Percentiles rank a stretch among this genome's conserved stretches.
Conservation (phyloP, 2,329 filamentous ascomycete species). For the Chalaropsis thielavioides region DNA sequence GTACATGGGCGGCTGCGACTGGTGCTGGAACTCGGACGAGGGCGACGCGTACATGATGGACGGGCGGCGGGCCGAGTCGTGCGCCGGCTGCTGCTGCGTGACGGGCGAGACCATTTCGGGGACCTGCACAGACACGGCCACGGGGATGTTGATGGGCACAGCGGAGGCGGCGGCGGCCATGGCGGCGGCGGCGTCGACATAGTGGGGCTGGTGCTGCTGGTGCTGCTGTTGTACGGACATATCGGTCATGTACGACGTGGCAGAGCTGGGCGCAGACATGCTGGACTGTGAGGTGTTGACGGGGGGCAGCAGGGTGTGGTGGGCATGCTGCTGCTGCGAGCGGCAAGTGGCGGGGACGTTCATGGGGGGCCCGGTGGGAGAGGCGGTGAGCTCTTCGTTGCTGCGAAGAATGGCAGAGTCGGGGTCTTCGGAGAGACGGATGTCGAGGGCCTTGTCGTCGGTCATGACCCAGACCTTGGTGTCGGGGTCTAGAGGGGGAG, state of each 20-base stretch:
- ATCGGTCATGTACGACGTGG: slow-evolving; percentile 26
- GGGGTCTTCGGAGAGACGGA: slow-evolving; percentile 35
- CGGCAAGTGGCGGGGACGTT: slow-evolving; percentile 18
- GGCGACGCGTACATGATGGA: background rate
- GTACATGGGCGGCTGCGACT: slow-evolving; percentile 1
- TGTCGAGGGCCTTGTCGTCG: slow-evolving; percentile 37
- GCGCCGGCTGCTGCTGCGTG: background rate
- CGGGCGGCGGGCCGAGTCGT: background rate
- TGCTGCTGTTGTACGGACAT: background rate
- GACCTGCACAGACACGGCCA: background rate
- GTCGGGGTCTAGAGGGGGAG: slow-evolving; percentile 30
- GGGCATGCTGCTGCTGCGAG: slow-evolving; percentile 10
- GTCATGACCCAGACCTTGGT: slow-evolving; percentile 37
- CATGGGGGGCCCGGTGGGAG: slow-evolving; percentile 24
- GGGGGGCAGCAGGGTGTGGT: slow-evolving; percentile 18
- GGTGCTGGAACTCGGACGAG: background rate
- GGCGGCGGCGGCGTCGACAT: background rate
- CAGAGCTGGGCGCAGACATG: slow-evolving; percentile 21
- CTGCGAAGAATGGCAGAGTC: slow-evolving; percentile 25
- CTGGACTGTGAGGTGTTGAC: slow-evolving; percentile 16
- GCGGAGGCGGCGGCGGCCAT: background rate
- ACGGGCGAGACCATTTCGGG: slow-evolving; percentile 4
- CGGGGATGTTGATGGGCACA: background rate
- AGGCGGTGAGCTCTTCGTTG: slow-evolving; percentile 26
- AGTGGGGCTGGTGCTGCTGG: background rate